Conservation (phyloP, 208 protist genomes). For the Wallacemonas rigidus region DNA sequence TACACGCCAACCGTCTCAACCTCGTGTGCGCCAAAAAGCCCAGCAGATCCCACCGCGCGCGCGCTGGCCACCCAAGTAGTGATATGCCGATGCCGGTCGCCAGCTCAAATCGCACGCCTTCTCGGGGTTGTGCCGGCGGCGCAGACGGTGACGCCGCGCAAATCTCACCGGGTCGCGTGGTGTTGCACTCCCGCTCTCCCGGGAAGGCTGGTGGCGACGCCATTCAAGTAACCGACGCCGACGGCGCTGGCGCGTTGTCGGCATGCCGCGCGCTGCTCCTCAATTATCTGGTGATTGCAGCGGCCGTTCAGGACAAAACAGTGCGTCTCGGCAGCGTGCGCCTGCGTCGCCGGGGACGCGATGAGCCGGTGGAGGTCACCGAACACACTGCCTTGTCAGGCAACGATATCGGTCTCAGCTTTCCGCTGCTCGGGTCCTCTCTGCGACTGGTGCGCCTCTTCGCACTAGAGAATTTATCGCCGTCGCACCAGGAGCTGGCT, state of each 20-base stretch:
- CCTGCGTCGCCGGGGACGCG: conserved; percentile 20
- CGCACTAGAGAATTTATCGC: conserved; percentile 52
- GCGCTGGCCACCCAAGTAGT: too few species aligned
- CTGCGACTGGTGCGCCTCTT: conserved; percentile 80
- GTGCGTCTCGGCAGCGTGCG: conserved; percentile 59
- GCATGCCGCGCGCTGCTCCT: conserved; percentile 32
- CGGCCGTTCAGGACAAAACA: conserved; percentile 76
- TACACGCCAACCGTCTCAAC: conserved; percentile 64
- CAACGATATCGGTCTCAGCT: conserved; percentile 48
- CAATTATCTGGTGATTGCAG: conserved; percentile 63
- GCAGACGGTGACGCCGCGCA: not conserved
- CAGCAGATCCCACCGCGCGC: not conserved
- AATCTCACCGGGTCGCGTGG: not conserved
- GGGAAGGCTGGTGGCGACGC: not conserved
- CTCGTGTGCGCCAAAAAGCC: conserved; percentile 44
- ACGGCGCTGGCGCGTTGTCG: not conserved
- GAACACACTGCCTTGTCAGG: conserved; percentile 41
- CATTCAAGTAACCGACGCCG: not conserved
- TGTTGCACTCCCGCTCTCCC: conserved; percentile 8
- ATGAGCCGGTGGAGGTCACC: conserved; percentile 14
- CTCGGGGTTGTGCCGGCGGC: not conserved
- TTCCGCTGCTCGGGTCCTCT: conserved; percentile 74
- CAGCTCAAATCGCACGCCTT: not conserved
- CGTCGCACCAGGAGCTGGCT: conserved; percentile 19
- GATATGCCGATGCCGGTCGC: too few species aligned